A percentile compares a stretch with the other conserved stretches of the same genome.
phyloP scores from a whole-genome alignment of 805 yeast species.

The Yamadazyma insecticola region DNA sequence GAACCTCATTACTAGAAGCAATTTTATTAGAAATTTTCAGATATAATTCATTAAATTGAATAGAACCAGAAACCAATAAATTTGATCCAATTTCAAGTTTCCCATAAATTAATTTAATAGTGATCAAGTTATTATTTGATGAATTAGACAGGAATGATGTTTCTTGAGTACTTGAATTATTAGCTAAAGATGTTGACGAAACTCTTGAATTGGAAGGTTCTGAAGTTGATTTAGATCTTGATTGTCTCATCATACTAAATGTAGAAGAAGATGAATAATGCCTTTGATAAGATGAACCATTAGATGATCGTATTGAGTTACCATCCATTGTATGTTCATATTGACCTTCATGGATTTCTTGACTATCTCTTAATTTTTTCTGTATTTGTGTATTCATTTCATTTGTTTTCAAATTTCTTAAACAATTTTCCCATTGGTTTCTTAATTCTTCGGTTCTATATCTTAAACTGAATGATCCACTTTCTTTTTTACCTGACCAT shows the following conservation, averaged over 20 bases:
- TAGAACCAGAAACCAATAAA: constrained; percentile 22
- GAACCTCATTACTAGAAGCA: constrained; percentile 47
- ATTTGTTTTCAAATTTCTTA: constrained; percentile 44
- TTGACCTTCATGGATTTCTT: constrained; percentile 9
- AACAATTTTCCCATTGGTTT: constrained; percentile 73
- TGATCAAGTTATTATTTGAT: constrained; percentile 9
- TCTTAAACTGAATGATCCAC: constrained; percentile 78
- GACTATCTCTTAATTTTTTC: constrained; percentile 32
- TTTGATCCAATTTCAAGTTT: constrained; percentile 23
- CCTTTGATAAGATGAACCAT: constrained; percentile 22
- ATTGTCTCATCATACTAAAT: constrained; percentile 39
- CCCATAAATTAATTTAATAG: constrained; percentile 31
- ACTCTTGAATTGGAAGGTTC: constrained; percentile 17
- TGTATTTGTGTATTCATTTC: constrained; percentile 38
- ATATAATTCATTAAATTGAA: constrained; percentile 50
- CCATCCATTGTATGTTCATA: constrained; percentile 15
- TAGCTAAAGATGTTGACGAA: constrained; percentile 11
- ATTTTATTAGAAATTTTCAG: constrained; percentile 53
- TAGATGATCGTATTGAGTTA: constrained; percentile 22
- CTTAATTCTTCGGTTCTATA: constrained; percentile 81
- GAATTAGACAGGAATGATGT: constrained; percentile 12
- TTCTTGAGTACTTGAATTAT: constrained; percentile 12
- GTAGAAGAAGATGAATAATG: constrained; percentile 41
- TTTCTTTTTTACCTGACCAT: constrained; percentile 84
- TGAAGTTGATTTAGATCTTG: constrained; percentile 19